Base-by-base conservation (phyloP, 2,329 filamentous ascomycete species). In the Dendryphion nanum region DNA sequence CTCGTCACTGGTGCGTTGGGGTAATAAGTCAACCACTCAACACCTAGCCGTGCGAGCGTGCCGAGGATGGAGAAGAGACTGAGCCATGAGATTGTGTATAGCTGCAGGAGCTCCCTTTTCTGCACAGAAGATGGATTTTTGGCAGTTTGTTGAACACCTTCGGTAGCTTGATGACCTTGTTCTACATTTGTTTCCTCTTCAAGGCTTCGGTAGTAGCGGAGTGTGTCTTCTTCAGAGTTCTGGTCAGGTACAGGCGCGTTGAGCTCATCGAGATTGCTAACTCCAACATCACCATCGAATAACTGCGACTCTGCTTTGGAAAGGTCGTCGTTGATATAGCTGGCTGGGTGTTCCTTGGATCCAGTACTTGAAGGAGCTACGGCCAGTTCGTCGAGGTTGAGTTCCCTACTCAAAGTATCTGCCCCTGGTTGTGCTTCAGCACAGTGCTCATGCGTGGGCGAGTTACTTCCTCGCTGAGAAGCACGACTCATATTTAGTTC, bases 1-100 rank as follows among this genome's bases (percentile, higher is more conserved):
- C 87, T 90, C 4, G 79, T 72, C 16, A 93, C 72, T 0, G 89
- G 89, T 0, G 86, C 80, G 16, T 83, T 85, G 1, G 85, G 82
- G 61, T 95, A 96, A 39, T 76, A 79, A 0, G 89, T 93, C 35
- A 96, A 69, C 32, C 84, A 83, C 57, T 89, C 81, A 5, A 95
- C 69, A 4, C 89, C 90, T 1, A 96, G 70, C 7, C 91, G 80
- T 1, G 89, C 86, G 18, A 96, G 76, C 0, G 89, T 93, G 23
- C 91, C 91, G 26, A 91, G 67, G 14, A 96, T 76, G 14, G 90
- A 82, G 66, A 95, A 96, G 57, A 96, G 75, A 41, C 94, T 74
- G 18, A 96, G 78, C 64, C 95, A 88, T 1, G 87, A 89, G 43
- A 89, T 60, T 2, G 83, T 89, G 66, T 89, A 74, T 5, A 71